Percentiles rank a stretch among this genome's conserved stretches.
Conservation (phyloP, 495 filamentous ascomycete genomes). For the Lichina pygmaea region DNA sequence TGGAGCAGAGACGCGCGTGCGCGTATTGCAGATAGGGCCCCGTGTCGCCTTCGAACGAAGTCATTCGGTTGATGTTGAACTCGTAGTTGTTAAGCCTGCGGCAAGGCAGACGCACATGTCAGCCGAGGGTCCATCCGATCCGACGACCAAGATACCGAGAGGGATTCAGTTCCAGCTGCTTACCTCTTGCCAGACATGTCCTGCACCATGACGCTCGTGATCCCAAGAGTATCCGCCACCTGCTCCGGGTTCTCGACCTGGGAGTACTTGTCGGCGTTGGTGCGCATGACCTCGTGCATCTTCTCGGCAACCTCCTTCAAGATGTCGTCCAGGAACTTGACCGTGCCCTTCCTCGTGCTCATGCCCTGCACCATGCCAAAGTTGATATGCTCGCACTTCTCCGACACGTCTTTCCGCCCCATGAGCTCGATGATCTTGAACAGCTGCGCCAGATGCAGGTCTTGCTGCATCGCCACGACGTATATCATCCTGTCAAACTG, state of each 20-base stretch:
- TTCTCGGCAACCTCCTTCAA: conserved; percentile 33
- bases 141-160: not conserved
- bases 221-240: conserved; percentile 26
- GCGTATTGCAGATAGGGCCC: conserved; percentile 46
- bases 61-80: conserved; percentile 38
- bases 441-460: conserved; percentile 42
- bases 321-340: conserved; percentile 44
- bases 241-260: conserved; percentile 33
- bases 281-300: conserved; percentile 48
- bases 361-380: conserved; percentile 51
- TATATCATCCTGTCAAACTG: conserved; percentile 56
- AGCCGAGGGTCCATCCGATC: not conserved
- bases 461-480: conserved; percentile 42
- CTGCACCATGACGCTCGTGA: conserved; percentile 45
- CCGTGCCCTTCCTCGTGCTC: conserved; percentile 41
- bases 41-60: conserved; percentile 42
- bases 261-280: conserved; percentile 33
- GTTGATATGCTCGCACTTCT: conserved; percentile 40
- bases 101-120: conserved; percentile 3
- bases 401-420: conserved; percentile 31
- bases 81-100: conserved; percentile 33
- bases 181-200: conserved; percentile 45
- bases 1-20: conserved; percentile 35
- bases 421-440: conserved; percentile 47
- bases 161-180: conserved; percentile 2